Evolutionary conservation across 306 rosid genomes (phyloP).

Genomic region (Castanea sativa): DNA sequence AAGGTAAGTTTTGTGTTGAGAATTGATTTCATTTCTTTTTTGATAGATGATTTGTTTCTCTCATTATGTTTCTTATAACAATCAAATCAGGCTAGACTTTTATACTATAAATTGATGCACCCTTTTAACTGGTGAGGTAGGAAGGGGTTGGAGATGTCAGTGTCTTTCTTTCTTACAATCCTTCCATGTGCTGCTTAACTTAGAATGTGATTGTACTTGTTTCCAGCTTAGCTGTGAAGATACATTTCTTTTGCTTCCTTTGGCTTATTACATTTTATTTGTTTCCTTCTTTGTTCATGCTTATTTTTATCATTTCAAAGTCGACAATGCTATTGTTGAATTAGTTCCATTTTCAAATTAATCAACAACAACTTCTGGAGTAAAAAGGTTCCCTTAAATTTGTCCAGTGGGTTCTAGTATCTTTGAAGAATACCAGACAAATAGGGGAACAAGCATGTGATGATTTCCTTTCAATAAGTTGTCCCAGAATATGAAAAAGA

Average conservation of each 20-base stretch:
- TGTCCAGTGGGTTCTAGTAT: not conserved
- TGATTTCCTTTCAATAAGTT: not conserved
- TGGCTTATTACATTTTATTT: too few relatives aligned
- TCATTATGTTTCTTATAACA: not conserved
- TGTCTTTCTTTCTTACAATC: not conserved
- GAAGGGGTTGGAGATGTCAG: not conserved
- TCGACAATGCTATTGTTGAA: not conserved
- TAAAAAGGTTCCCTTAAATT: not conserved
- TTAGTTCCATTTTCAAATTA: not conserved
- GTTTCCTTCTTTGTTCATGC: not conserved
- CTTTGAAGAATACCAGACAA: not conserved
- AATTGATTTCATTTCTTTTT: not conserved
- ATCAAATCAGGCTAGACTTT: not conserved
- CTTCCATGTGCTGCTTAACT: not conserved
- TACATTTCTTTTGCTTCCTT: not conserved
- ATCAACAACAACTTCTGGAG: not conserved
- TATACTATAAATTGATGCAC: not conserved
- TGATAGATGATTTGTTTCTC: not conserved
- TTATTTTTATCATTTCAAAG: not conserved
- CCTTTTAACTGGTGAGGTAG: not conserved
- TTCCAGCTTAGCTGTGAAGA: not conserved
- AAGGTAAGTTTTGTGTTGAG: constrained; percentile 36
- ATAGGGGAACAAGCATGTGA: not conserved
- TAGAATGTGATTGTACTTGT: not conserved
- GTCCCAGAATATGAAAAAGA: not conserved